Base-by-base conservation (phyloP, 495 filamentous ascomycete genomes). In the Achaetomiella virescens region DNA sequence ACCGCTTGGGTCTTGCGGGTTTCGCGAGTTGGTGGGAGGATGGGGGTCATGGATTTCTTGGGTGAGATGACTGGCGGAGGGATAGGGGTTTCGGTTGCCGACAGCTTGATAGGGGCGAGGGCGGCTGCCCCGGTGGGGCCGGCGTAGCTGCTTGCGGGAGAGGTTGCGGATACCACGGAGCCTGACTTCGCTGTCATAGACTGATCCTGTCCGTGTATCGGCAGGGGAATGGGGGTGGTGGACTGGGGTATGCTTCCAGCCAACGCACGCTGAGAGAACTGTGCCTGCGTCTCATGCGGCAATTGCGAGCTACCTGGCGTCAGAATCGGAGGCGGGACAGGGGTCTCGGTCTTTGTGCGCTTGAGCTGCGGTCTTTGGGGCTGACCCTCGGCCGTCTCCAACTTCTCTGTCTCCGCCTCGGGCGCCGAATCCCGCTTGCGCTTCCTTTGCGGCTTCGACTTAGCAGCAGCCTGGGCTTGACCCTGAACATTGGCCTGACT, bases 291-390 rank as follows among this genome's bases (percentile, higher is more conserved):
- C 57, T 77, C 78, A 24, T 74, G 70, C 21, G 58, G 42, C 5
- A 46, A 12, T 37, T 61, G 57, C 1, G 64, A 58, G 20, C 43
- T 37, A 20, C 58, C 48, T 15, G 66, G 58, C 25, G 69, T 68
- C 18, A 73, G 61, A 25, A 75, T 66, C 29, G 75, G 77, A 55
- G 69, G 71, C 44, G 74, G 78, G 27, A 78, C 75, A 35, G 73
- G 78, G 20, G 73, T 80, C 66, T 79, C 81, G 7, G 73, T 82
- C 60, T 83, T 84, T 51, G 72, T 80, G 25, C 79, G 77, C 70
- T 86, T 86, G 35, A 70, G 22, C 45, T 67, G 74, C 11, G 72
- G 72, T 43, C 59, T 63, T 18, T 65, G 55, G 7, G 65, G 35
- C 7, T 58, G 43, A 15, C 60, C 65, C 54, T 76, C 62, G 24